Conservation (phyloP, 78 protist genomes). For the Diacronema lutheri region DNA sequence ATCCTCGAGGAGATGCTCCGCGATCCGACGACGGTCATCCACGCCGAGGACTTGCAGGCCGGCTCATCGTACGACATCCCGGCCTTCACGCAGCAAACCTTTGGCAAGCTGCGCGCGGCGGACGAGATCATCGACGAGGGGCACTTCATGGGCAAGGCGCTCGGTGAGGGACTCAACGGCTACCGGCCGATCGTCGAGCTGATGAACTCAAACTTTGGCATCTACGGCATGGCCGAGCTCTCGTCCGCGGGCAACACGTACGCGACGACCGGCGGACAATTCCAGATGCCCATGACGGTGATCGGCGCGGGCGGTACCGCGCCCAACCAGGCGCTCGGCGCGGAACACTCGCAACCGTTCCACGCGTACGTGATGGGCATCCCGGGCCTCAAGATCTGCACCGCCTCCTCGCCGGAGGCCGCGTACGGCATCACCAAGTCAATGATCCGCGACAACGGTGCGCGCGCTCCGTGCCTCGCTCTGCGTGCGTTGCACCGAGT, state of each 20-base stretch:
- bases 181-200: constrained; percentile 43
- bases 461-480: too few species aligned
- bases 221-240: constrained; percentile 45
- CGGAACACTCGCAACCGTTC: constrained; percentile 46
- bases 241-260: constrained; percentile 30
- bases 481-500: too few species aligned
- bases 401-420: constrained; percentile 42
- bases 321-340: constrained; percentile 41
- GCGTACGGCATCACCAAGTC: constrained; percentile 41
- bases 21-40: constrained; percentile 25
- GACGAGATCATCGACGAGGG: constrained; percentile 49
- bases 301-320: constrained; percentile 45
- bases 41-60: constrained; percentile 45
- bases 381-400: constrained; percentile 38
- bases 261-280: constrained; percentile 42
- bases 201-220: constrained; percentile 42
- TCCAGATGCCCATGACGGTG: constrained; percentile 31
- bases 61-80: constrained; percentile 42
- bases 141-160: constrained; percentile 42
- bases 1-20: constrained; percentile 38
- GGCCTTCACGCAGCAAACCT: constrained; percentile 40
- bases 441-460: constrained; percentile 44
- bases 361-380: constrained; percentile 48
- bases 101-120: constrained; percentile 31
- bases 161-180: constrained; percentile 46